A percentile compares a stretch with the other conserved stretches of the same genome.
Evolutionary conservation across 306 rosid genomes (phyloP).

Genomic region (Dryas octopetala): DNA sequence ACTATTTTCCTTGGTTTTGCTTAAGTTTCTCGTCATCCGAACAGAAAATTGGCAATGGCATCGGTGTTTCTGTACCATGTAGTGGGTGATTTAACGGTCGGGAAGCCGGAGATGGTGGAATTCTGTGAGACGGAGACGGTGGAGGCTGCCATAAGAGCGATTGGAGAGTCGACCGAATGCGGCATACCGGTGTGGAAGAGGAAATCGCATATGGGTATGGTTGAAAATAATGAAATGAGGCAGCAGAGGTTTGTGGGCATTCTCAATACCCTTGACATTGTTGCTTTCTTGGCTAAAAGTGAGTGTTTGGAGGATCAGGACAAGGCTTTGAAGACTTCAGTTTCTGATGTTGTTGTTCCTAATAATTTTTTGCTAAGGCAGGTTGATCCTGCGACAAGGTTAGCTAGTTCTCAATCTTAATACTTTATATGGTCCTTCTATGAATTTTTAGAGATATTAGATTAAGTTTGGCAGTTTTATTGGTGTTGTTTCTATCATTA

Average conservation of each 20-base stretch:
- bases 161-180: slow-evolving; percentile 82
- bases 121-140: slow-evolving; percentile 76
- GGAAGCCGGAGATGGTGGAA: slow-evolving; percentile 95
- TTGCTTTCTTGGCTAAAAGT: slow-evolving; percentile 72
- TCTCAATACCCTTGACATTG: slow-evolving; percentile 84
- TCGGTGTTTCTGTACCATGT: slow-evolving; percentile 94
- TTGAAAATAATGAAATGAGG: slow-evolving; percentile 74
- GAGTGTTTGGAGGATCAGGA: slow-evolving; percentile 76
- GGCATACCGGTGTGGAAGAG: slow-evolving; percentile 85
- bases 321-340: slow-evolving; percentile 70
- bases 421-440: not conserved
- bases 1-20: not conserved
- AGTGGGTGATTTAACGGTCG: slow-evolving; percentile 96
- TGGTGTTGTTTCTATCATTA: not conserved
- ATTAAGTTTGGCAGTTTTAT: not conserved
- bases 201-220: slow-evolving; percentile 46
- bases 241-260: slow-evolving; percentile 92
- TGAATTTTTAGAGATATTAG: not conserved
- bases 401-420: not conserved
- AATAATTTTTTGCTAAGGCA: slow-evolving; percentile 65
- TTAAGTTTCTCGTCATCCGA: slow-evolving; percentile 5
- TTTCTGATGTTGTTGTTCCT: slow-evolving; percentile 61
- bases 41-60: slow-evolving; percentile 53
- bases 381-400: slow-evolving; percentile 90
- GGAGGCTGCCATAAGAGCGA: slow-evolving; percentile 73